Base-by-base conservation (phyloP, 1,284 basidiomycete genomes). In the Heterobasidion irregulare region DNA sequence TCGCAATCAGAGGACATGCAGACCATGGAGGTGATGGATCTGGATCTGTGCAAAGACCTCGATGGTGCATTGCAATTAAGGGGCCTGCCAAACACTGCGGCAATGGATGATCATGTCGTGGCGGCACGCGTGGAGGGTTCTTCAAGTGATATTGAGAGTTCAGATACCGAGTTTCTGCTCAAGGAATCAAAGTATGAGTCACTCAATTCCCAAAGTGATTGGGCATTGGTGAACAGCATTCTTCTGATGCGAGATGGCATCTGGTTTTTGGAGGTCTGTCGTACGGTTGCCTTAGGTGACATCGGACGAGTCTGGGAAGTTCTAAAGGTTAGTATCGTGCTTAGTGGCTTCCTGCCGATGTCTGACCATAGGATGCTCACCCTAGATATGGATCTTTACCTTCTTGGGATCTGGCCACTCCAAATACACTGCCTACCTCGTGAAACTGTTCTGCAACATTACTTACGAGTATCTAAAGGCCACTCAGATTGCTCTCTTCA, bases 251-350 rank as follows among this genome's bases (percentile, higher is more conserved):
- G 53, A 0, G 57, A 60, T 8, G 58, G 56, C 4, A 52, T 57
- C 2, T 61, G 53, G 54, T 62, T 59, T 45, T 46, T 56, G 13
- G 59, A 64, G 47, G 36, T 61, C 1, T 50, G 47, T 18, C 46
- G 32, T 9, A 58, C 62, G 0, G 55, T 63, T 10, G 55, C 59
- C 2, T 47, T 56, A 8, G 63, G 63, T 2, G 61, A 65, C 50
- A 59, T 58, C 15, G 62, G 62, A 0, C 61, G 59, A 0, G 59
- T 60, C 6, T 58, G 49, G 53, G 62, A 65, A 41, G 55, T 65
- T 18, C 33, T 65, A 38, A 63, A 63, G 61, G 63, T 64, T 1
- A n/a, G 50, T 50, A 4, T 0, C 15, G 3, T 0, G 26, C 2
- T 26, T 26, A 5, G 2, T 26, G 2, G 19, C 19, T 26, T 26